Conservation (phyloP, 2,329 filamentous ascomycete genomes). For the Coniosporium tulheliwenetii region DNA sequence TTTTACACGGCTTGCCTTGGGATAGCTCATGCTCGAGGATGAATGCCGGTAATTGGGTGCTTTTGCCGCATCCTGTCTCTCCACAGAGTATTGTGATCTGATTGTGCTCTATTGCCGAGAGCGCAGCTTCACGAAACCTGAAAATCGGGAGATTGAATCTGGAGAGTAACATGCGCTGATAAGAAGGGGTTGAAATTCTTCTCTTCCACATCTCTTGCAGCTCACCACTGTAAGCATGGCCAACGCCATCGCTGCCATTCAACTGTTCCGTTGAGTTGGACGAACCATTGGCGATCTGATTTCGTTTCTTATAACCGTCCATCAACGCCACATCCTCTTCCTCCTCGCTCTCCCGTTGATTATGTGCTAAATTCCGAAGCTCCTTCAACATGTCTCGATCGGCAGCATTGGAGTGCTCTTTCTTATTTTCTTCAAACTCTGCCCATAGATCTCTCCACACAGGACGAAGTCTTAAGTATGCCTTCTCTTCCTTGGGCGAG, state of each 20-base stretch:
- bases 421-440: conserved; percentile 58
- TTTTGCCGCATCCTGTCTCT: conserved; percentile 95
- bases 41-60: conserved; percentile 91
- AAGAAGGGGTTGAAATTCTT: conserved; percentile 38
- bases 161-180: conserved; percentile 62
- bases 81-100: conserved; percentile 90
- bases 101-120: conserved; percentile 60
- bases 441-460: conserved; percentile 76
- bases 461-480: conserved; percentile 60
- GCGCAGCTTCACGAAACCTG: conserved; percentile 62
- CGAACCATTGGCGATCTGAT: conserved; percentile 1
- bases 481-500: conserved; percentile 74
- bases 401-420: conserved; percentile 49
- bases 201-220: conserved; percentile 35
- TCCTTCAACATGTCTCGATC: conserved; percentile 56
- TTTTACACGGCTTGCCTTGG: conserved; percentile 67
- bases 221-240: conserved; percentile 12
- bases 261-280: not conserved
- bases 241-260: conserved; percentile 14
- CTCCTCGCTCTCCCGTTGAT: conserved; percentile 41
- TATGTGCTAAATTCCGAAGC: conserved; percentile 54
- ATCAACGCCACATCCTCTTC: conserved; percentile 50
- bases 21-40: conserved; percentile 78
- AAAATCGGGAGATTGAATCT: conserved; percentile 82
- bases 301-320: conserved; percentile 49